phyloP scores from a whole-genome alignment of 305 asterid species.

The Fraxinus angustifolia region DNA sequence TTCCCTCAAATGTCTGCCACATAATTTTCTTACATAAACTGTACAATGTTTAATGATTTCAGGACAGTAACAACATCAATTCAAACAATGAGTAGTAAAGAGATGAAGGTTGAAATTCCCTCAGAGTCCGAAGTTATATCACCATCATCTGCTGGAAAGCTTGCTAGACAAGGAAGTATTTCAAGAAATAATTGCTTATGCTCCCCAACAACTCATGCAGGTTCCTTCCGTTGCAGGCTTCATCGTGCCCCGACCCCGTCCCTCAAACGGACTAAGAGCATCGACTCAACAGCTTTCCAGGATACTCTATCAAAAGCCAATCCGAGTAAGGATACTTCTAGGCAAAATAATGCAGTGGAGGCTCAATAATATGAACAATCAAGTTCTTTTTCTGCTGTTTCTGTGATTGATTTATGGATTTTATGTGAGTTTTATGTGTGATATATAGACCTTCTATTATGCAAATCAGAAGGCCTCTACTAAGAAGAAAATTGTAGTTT shows the following conservation, averaged over 20 bases:
- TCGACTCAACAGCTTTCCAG: slow-evolving; percentile 28
- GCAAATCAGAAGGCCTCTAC: neutral
- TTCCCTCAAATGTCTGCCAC: neutral
- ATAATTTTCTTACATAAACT: neutral
- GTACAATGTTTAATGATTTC: slow-evolving; percentile 1
- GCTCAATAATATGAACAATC: slow-evolving; percentile 12
- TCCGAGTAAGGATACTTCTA: neutral
- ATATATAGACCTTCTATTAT: neutral
- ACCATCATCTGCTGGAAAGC: slow-evolving; percentile 39
- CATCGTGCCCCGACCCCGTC: slow-evolving; percentile 46
- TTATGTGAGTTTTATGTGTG: neutral
- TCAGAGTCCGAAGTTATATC: slow-evolving; percentile 23
- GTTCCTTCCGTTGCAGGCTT: slow-evolving; percentile 79
- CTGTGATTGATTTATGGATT: slow-evolving; percentile 9
- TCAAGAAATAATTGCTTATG: slow-evolving; percentile 59
- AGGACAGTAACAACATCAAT: neutral
- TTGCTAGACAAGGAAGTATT: slow-evolving; percentile 60
- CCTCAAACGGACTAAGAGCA: slow-evolving; percentile 63
- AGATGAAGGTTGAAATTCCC: slow-evolving; percentile 47
- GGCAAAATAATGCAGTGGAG: slow-evolving; percentile 26
- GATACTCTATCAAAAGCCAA: slow-evolving; percentile 35
- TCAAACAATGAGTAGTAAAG: slow-evolving; percentile 25
- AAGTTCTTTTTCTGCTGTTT: neutral
- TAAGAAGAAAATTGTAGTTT: neutral
- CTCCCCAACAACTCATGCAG: slow-evolving; percentile 76